Conservation (phyloP, 75 land plant species). For the Adiantum capillusveneris region DNA sequence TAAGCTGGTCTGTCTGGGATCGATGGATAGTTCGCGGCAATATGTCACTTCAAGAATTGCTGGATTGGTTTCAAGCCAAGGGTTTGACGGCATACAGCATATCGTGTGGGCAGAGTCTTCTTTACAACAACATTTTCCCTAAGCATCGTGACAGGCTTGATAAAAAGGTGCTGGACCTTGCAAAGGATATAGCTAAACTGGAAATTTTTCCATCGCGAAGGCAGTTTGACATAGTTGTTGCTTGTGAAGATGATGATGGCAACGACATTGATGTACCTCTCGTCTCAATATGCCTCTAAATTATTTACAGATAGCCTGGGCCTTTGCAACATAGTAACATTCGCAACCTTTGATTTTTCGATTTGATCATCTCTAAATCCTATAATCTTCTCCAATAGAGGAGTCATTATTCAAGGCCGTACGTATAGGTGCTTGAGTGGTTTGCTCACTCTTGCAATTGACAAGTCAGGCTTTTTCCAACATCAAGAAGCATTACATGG, state of each 20-base stretch:
- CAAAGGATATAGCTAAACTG: constrained; percentile 60
- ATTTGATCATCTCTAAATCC: not conserved
- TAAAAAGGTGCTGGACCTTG: constrained; percentile 60
- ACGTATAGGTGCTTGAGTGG: too few species aligned
- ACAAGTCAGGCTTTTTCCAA: too few species aligned
- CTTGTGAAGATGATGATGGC: constrained; percentile 88
- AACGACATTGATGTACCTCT: constrained; percentile 88
- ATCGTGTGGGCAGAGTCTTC: constrained; percentile 70
- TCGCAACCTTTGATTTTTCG: not conserved
- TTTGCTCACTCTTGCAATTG: too few species aligned
- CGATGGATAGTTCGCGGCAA: constrained; percentile 70
- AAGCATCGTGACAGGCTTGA: constrained; percentile 70
- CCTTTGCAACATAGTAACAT: not conserved
- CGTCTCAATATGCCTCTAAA: constrained; percentile 57
- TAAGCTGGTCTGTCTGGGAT: constrained; percentile 92
- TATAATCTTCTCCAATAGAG: not conserved
- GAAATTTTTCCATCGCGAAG: constrained; percentile 56
- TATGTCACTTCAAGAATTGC: constrained; percentile 52
- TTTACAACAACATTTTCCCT: constrained; percentile 82
- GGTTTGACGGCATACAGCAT: constrained; percentile 84
- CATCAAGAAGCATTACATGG: too few species aligned
- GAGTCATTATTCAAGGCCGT: not conserved
- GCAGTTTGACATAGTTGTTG: constrained; percentile 83
- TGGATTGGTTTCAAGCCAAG: constrained; percentile 64
- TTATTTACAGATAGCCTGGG: not conserved